These are phyloP conservation scores for Nemania diffusa DNA, from an alignment of 2,329 filamentous ascomycete genomes.

Conservation along the genomic window DNA sequence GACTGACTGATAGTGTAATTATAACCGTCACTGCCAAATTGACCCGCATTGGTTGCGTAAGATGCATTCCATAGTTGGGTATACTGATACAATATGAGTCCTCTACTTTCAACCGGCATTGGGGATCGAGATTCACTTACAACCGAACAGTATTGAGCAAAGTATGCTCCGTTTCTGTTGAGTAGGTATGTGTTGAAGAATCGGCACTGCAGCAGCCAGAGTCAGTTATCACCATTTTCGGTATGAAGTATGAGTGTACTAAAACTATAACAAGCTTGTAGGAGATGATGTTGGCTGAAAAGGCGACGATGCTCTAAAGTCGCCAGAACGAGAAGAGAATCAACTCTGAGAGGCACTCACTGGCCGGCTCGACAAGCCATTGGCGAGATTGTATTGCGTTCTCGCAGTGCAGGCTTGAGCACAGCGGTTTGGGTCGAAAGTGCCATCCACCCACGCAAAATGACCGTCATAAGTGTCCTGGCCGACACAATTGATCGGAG, in stretches of 20 bases:
- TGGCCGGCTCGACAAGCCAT: not conserved
- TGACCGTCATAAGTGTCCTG: constrained; percentile 1
- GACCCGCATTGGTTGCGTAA: constrained; percentile 3
- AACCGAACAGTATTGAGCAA: constrained; percentile 14
- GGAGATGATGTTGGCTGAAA: not conserved
- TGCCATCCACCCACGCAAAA: constrained; percentile 7
- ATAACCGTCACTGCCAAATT: not conserved
- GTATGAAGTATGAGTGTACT: not conserved
- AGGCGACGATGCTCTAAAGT: not conserved
- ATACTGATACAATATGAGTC: constrained; percentile 8
- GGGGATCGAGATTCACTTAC: not conserved
- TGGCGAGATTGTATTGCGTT: not conserved
- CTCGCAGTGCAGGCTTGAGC: constrained; percentile 1
- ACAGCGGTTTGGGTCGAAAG: constrained; percentile 11
- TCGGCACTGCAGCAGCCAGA: not conserved
- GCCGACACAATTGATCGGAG: constrained; percentile 12
- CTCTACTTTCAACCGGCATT: not conserved
- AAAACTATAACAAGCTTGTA: not conserved
- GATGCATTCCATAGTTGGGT: constrained; percentile 7
- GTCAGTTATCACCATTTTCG: not conserved
- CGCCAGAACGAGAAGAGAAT: not conserved
- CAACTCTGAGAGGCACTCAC: not conserved
- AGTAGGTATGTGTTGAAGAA: constrained; percentile 21
- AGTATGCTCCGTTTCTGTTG: not conserved
- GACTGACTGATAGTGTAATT: not conserved